Evolutionary conservation across 345 rosid species (phyloP).

Genomic region (Gossypium sturtianum): DNA sequence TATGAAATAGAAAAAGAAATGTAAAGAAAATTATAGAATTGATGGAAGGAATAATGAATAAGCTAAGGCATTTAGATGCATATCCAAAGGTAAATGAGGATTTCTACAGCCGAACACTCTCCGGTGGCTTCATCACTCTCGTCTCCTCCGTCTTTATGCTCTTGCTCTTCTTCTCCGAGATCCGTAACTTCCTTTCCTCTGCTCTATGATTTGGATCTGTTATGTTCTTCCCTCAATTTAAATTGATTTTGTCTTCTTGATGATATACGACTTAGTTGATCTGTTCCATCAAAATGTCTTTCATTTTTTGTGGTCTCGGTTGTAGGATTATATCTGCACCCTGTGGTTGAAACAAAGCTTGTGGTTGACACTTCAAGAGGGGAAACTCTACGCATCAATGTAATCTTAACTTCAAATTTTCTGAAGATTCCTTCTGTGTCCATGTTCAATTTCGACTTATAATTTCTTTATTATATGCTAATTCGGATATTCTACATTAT

Average conservation of each 20-base stretch:
- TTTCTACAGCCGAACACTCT: slow-evolving; percentile 88
- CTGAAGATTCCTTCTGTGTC: not conserved
- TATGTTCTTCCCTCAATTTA: not conserved
- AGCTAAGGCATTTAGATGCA: slow-evolving; percentile 80
- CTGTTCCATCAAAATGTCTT: not conserved
- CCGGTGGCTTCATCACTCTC: slow-evolving; percentile 92
- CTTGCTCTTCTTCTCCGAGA: slow-evolving; percentile 95
- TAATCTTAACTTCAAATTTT: slow-evolving; percentile 19
- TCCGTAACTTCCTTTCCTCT: slow-evolving; percentile 40
- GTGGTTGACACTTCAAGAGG: slow-evolving; percentile 65
- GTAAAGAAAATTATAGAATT: not conserved
- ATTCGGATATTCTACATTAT: not conserved
- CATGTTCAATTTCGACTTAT: not conserved
- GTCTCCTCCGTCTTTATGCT: slow-evolving; percentile 83
- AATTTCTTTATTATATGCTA: not conserved
- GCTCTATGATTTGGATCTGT: not conserved
- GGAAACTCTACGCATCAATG: slow-evolving; percentile 53
- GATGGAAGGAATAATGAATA: slow-evolving; percentile 72
- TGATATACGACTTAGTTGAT: not conserved
- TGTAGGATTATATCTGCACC: slow-evolving; percentile 45
- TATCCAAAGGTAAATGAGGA: slow-evolving; percentile 97
- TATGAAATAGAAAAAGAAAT: too few species aligned
- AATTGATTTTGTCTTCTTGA: not conserved
- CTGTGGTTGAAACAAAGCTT: slow-evolving; percentile 51
- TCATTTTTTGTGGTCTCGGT: not conserved